These are phyloP conservation scores for Fusarium lateritium DNA, from an alignment of 2,329 filamentous ascomycete genomes.

Conservation along the genomic window DNA sequence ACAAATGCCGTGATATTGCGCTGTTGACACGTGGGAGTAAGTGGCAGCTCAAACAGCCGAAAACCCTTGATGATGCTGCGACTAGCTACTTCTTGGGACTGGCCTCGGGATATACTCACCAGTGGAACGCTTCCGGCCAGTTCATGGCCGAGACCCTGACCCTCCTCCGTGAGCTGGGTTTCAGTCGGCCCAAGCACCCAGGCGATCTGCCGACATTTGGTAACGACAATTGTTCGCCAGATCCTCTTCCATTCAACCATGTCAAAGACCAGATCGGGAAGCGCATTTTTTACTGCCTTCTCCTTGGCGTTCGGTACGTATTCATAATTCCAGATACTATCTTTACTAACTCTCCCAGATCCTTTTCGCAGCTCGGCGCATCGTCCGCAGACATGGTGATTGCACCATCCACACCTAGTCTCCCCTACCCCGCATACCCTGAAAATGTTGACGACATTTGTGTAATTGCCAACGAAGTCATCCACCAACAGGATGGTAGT, in stretches of 20 bases:
- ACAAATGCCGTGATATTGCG: conserved; percentile 79
- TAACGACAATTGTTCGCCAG: conserved; percentile 56
- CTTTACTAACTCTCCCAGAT: conserved; percentile 61
- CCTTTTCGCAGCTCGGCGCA: conserved; percentile 83
- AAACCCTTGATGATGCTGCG: conserved; percentile 70
- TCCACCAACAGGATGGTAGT: conserved; percentile 76
- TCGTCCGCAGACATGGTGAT: conserved; percentile 81
- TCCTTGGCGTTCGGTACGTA: conserved; percentile 77
- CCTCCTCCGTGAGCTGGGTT: conserved; percentile 77
- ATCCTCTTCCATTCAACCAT: conserved; percentile 71
- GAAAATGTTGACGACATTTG: conserved; percentile 88
- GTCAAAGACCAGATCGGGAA: conserved; percentile 81
- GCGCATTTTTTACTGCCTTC: conserved; percentile 87
- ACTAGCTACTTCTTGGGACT: conserved; percentile 84
- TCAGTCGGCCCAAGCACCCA: conserved; percentile 69
- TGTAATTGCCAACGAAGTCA: conserved; percentile 79
- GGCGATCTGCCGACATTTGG: conserved; percentile 59
- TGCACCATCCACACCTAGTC: conserved; percentile 80
- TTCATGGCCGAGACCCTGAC: conserved; percentile 82
- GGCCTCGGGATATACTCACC: conserved; percentile 76
- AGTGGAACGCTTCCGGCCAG: conserved; percentile 76
- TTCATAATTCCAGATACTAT: background rate
- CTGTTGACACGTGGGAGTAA: conserved; percentile 74
- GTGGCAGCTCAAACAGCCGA: conserved; percentile 63
- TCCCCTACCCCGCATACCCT: conserved; percentile 84